A percentile compares a stretch with the other conserved stretches of the same genome.
Conservation (phyloP, 192 early-diverging fungal genomes). For the Linderina pennispora region DNA sequence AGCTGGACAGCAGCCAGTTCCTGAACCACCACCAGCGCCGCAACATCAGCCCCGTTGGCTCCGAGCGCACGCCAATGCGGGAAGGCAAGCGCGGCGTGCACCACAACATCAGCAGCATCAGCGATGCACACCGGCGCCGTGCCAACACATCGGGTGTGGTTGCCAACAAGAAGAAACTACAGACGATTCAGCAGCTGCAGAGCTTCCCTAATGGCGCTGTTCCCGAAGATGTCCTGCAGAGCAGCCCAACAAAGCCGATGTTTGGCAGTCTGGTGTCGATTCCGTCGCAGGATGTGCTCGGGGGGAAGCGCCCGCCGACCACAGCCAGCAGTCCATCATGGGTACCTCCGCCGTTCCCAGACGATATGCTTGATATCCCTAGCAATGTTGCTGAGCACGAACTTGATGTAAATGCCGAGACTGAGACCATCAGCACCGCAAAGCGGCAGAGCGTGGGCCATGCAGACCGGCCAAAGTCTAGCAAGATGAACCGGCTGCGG, state of each 20-base stretch:
- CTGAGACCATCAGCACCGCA: neutral
- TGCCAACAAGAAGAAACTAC: conserved; percentile 47
- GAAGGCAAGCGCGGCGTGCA: neutral
- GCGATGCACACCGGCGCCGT: conserved; percentile 17
- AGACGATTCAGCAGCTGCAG: conserved; percentile 39
- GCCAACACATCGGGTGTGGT: conserved; percentile 46
- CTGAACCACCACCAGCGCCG: conserved; percentile 44
- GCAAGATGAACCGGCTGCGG: conserved; percentile 41
- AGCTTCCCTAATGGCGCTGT: conserved; percentile 10
- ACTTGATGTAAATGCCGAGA: neutral
- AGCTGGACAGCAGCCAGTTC: conserved; percentile 42
- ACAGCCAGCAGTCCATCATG: conserved; percentile 15
- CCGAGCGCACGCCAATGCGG: neutral
- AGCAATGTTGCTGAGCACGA: conserved; percentile 9
- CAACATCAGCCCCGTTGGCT: conserved; percentile 34
- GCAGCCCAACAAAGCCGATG: conserved; percentile 16
- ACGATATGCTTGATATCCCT: conserved; percentile 9
- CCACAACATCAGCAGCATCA: too few species aligned
- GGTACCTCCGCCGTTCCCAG: conserved; percentile 38
- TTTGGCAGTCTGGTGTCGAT: conserved; percentile 35
- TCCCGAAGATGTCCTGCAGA: neutral
- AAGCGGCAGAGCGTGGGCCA: neutral
- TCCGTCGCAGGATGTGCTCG: conserved; percentile 40
- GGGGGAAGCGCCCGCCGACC: conserved; percentile 3
- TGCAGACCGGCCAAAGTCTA: conserved; percentile 37